phyloP scores from a whole-genome alignment of 257 asterid species.

The Primulina tabacum region DNA sequence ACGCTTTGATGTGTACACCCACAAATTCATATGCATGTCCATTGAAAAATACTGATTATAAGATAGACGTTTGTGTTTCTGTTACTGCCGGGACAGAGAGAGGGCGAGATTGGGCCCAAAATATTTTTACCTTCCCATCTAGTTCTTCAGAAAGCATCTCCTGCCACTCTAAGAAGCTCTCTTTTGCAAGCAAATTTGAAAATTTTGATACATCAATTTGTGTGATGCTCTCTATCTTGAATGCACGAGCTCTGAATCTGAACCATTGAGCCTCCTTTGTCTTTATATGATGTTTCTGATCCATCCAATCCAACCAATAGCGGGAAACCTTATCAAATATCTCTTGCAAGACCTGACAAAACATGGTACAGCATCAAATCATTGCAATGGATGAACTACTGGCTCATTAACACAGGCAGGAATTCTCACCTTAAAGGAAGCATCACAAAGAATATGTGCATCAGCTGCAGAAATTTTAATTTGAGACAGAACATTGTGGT shows the following conservation, averaged over 20 bases:
- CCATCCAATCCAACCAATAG: conserved; percentile 67
- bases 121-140: conserved; percentile 48
- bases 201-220: conserved; percentile 69
- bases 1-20: neutral
- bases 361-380: conserved; percentile 24
- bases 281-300: conserved; percentile 49
- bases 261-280: conserved; percentile 50
- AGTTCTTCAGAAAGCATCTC: conserved; percentile 60
- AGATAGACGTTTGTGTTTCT: neutral
- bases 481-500: conserved; percentile 59
- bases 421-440: conserved; percentile 52
- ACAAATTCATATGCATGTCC: conserved; percentile 2
- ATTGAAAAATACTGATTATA: neutral
- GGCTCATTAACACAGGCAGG: conserved; percentile 12
- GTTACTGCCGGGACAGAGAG: neutral
- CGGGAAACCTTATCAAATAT: conserved; percentile 60
- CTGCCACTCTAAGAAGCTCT: conserved; percentile 70
- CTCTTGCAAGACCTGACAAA: conserved; percentile 54
- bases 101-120: conserved; percentile 11
- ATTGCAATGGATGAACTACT: conserved; percentile 15
- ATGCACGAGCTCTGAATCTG: conserved; percentile 73
- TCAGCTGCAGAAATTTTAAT: conserved; percentile 53
- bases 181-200: conserved; percentile 47
- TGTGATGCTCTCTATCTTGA: conserved; percentile 67
- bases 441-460: conserved; percentile 52